A percentile compares a stretch with the other conserved stretches of the same genome.
phyloP scores from a whole-genome alignment of 441 rosid species.

The Mallotus repandus region DNA sequence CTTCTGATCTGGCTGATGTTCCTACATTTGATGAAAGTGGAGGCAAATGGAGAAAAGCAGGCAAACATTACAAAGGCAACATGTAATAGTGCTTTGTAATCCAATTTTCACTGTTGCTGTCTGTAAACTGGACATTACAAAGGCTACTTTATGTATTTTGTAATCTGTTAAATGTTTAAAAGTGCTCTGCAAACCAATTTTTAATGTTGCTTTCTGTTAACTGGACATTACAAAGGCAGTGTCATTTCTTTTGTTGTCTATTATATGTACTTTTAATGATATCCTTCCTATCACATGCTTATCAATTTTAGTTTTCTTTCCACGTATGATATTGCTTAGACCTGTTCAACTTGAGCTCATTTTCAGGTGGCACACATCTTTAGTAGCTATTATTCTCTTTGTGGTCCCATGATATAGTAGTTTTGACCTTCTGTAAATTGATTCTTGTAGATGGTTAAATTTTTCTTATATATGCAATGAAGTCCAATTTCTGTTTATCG shows the following conservation, averaged over 20 bases:
- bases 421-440: not conserved
- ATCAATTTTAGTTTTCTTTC: not conserved
- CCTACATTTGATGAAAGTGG: not conserved
- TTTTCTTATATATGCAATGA: conserved; percentile 1
- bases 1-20: not conserved
- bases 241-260: not conserved
- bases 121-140: not conserved
- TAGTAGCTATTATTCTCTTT: not conserved
- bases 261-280: not conserved
- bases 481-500: conserved; percentile 6
- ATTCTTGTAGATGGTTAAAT: not conserved
- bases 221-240: not conserved
- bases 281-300: not conserved
- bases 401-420: not conserved
- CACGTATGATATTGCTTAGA: not conserved
- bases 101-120: not conserved
- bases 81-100: not conserved
- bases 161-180: not conserved
- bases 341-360: not conserved
- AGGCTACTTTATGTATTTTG: not conserved
- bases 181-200: not conserved
- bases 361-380: not conserved
- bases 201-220: not conserved
- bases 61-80: not conserved
- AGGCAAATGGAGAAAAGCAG: not conserved